Base-by-base conservation (phyloP, 2,329 filamentous ascomycete genomes). In the Alternaria ventricosa region DNA sequence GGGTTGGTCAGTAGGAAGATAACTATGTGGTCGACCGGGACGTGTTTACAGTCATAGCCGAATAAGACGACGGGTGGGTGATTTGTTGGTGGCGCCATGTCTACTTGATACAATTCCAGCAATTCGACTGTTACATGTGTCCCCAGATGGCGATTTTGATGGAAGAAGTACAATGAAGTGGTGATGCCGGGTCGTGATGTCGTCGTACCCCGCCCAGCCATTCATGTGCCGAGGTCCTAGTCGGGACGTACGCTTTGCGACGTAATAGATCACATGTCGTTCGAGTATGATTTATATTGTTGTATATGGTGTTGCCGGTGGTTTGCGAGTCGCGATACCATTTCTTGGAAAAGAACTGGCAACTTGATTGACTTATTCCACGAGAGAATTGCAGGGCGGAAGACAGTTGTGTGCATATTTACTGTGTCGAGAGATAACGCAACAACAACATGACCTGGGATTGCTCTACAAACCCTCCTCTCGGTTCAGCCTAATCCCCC, bases 401-500 rank as follows among this genome's bases (percentile, higher is more conserved):
- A 18, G 36, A 41, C 15, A 1, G 15, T 41, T 41, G 10, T 41
- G 5, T 10, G 15, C 15, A 1, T n/a, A 1, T n/a, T 41, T 41
- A 41, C 9, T 18, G 15, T 6, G 33, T n/a, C 33, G 2, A 41
- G 15, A 18, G 9, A 10, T 41, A 5, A 18, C 10, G 4, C 36
- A 11, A 41, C n/a, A 41, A 11, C 1, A 41, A 4, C 9, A n/a
- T 25, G 23, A 22, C 20, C 20, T 22, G 13, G 33, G 4, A 41
- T 2, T 36, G 0, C 49, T 15, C 20, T 25, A 60, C 36, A 71
- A 41, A 3, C 65, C 69, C 15, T 68, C 64, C 36, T 64, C 58
- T 25, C 43, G n/a, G 58, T 80, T 81, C 64, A 89, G 72, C 73
- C 79, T 80, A 72, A 86, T 82, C 5, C 82, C 82, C 74, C 86